Evolutionary conservation across 108 stramenopile genomes (phyloP).

Genomic region (Cyclotella atomus): DNA sequence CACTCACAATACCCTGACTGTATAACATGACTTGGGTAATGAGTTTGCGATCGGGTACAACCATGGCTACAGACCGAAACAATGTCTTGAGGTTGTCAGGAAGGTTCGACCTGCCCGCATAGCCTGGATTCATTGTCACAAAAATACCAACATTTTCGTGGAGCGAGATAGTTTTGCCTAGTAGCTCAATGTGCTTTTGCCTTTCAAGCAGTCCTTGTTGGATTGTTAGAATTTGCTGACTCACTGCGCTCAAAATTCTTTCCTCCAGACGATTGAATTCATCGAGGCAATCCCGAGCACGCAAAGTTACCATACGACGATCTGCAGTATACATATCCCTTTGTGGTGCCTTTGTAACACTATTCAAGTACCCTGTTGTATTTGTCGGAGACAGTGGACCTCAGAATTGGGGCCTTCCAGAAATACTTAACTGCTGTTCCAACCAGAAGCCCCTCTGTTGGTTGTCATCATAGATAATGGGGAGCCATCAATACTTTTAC

Average conservation of each 20-base stretch:
- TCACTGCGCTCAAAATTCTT: conserved; percentile 95
- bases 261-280: conserved; percentile 99
- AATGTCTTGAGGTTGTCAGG: conserved; percentile 99
- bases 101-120: conserved; percentile 98
- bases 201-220: conserved; percentile 89
- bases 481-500: too few species aligned
- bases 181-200: conserved; percentile 71
- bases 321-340: too few species aligned
- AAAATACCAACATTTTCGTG: conserved; percentile 97
- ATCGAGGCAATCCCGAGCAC: conserved; percentile 97
- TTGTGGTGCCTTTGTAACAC: too few species aligned
- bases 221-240: conserved; percentile 96
- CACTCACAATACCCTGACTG: conserved; percentile 97
- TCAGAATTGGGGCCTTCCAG: too few species aligned
- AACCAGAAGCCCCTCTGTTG: too few species aligned
- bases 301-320: too few species aligned
- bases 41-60: conserved; percentile 92
- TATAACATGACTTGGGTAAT: conserved; percentile 99
- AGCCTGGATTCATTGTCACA: conserved; percentile 99
- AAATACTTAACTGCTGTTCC: too few species aligned
- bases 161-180: conserved; percentile 75
- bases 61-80: conserved; percentile 99
- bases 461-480: too few species aligned
- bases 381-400: too few species aligned
- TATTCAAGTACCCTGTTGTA: too few species aligned